Evolutionary conservation across 2,329 filamentous ascomycete species (phyloP).

Genomic region (Arthroderma sp.): DNA sequence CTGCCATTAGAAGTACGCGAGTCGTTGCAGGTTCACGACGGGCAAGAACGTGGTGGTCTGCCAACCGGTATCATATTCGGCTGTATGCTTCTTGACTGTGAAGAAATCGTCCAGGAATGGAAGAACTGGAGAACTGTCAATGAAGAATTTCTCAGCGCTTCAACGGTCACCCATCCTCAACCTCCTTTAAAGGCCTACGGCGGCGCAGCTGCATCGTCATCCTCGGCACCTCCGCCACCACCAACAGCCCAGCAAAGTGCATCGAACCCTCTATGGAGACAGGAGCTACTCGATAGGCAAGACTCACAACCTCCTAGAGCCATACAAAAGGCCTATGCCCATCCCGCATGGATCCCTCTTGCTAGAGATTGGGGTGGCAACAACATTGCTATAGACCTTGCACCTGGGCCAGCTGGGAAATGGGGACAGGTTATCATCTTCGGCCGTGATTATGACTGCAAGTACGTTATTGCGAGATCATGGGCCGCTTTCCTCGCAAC

Average conservation of each 20-base stretch:
- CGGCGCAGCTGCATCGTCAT: conserved; percentile 54
- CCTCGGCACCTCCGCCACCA: conserved; percentile 43
- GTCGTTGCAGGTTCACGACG: conserved; percentile 80
- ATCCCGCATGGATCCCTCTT: conserved; percentile 89
- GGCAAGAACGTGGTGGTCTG: conserved; percentile 84
- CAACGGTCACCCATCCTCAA: conserved; percentile 41
- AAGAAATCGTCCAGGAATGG: conserved; percentile 97
- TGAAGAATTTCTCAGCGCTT: conserved; percentile 64
- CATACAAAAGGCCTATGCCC: conserved; percentile 84
- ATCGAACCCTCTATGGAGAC: conserved; percentile 61
- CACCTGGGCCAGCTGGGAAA: conserved; percentile 74
- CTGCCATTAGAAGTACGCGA: conserved; percentile 88
- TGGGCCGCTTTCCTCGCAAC: conserved; percentile 80
- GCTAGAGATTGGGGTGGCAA: conserved; percentile 98
- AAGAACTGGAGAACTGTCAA: conserved; percentile 92
- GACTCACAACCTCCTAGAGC: conserved; percentile 76
- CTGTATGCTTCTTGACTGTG: conserved; percentile 91
- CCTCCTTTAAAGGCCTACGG: conserved; percentile 63
- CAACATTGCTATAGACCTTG: conserved; percentile 85
- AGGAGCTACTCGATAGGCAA: conserved; percentile 72
- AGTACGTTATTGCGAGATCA: conserved; percentile 88
- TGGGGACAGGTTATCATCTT: conserved; percentile 98
- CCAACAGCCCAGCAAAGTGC: conserved; percentile 28
- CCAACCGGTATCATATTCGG: conserved; percentile 90
- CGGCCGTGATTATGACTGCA: conserved; percentile 95